These are phyloP conservation scores for Capsicum baccatum DNA, from an alignment of 257 asterid species.

Conservation along the genomic window DNA sequence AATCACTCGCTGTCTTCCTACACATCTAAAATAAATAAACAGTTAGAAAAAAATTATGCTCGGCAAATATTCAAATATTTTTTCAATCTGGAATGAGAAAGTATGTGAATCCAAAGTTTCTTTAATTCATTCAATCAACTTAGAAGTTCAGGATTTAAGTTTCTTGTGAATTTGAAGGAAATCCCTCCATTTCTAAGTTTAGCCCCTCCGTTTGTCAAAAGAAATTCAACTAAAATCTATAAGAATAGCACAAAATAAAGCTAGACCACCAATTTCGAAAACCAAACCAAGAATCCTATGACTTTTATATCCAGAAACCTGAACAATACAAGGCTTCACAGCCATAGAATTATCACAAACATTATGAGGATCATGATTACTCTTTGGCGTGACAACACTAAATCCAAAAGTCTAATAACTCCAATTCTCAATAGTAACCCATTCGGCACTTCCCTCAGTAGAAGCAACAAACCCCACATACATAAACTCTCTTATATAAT, in stretches of 20 bases:
- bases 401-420: conserved; percentile 71
- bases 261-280: conserved; percentile 74
- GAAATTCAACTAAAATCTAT: conserved; percentile 59
- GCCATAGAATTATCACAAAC: conserved; percentile 68
- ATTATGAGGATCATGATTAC: conserved; percentile 52
- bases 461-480: conserved; percentile 83
- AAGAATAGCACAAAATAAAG: conserved; percentile 61
- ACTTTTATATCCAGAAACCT: conserved; percentile 49
- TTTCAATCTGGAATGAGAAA: no score
- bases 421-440: conserved; percentile 79
- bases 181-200: no score
- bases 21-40: no score
- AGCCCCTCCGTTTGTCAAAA: conserved; percentile 60
- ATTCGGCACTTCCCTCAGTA: conserved; percentile 92
- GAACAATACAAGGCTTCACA: conserved; percentile 43
- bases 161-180: no score
- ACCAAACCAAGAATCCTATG: conserved; percentile 64
- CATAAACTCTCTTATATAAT: no score
- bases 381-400: conserved; percentile 36
- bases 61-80: no score
- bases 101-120: no score
- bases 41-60: no score
- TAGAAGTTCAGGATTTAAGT: no score
- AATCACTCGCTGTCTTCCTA: no score
- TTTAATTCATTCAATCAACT: no score